Evolutionary conservation across 176 grass and related monocot genomes (phyloP).

Genomic region (Phragmites australis): DNA sequence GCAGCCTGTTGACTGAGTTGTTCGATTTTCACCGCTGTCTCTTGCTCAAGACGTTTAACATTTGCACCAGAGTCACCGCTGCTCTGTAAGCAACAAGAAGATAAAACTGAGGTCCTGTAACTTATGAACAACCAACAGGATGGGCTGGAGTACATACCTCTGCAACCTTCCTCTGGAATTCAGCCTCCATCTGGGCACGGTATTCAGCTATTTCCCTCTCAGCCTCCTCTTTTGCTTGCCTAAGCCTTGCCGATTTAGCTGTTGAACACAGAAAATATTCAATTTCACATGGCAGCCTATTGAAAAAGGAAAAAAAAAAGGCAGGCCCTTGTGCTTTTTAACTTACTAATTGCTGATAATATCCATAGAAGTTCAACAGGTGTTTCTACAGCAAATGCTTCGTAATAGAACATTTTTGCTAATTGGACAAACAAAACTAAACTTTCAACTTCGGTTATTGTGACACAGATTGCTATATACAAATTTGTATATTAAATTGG

Average conservation of each 20-base stretch:
- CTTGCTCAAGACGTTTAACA: slow-evolving; percentile 73
- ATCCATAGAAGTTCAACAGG: background rate
- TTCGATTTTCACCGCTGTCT: slow-evolving; percentile 55
- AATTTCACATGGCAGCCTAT: background rate
- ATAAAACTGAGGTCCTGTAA: background rate
- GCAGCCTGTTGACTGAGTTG: slow-evolving; percentile 52
- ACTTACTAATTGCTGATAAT: background rate
- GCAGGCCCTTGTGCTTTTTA: background rate
- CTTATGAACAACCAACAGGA: background rate
- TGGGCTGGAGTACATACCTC: slow-evolving; percentile 46
- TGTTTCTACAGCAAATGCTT: background rate
- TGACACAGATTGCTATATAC: background rate
- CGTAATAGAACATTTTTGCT: background rate
- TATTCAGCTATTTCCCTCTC: slow-evolving; percentile 59
- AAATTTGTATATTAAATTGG: background rate
- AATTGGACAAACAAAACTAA: background rate
- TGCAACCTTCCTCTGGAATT: slow-evolving; percentile 65
- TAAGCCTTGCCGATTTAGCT: slow-evolving; percentile 65
- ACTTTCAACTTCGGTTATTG: background rate
- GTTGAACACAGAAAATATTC: background rate
- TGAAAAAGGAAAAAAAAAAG: background rate
- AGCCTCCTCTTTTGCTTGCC: slow-evolving; percentile 70
- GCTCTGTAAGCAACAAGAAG: slow-evolving; percentile 40
- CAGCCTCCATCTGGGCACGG: slow-evolving; percentile 61
- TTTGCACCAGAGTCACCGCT: slow-evolving; percentile 69